These are phyloP conservation scores for Arxiozyma slooffiae DNA, from an alignment of 1,139 yeast genomes.

Conservation along the genomic window DNA sequence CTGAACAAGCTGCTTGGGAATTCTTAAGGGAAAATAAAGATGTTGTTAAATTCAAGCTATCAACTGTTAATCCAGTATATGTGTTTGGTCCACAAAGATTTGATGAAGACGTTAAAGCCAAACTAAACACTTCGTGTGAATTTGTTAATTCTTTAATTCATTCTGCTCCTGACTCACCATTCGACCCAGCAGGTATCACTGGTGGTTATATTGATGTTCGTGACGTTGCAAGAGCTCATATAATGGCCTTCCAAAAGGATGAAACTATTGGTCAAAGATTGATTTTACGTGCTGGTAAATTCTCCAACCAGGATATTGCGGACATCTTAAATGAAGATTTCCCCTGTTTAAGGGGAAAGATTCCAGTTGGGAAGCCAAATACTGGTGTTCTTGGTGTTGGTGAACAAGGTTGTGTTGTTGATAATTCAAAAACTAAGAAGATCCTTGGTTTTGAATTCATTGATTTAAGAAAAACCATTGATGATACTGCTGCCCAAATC, in stretches of 20 bases:
- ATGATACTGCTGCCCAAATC: constrained; percentile 38
- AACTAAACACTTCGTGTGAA: constrained; percentile 34
- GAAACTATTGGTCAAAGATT: constrained; percentile 12
- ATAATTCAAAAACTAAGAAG: constrained; percentile 28
- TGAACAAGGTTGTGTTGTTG: constrained; percentile 9
- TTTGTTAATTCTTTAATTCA: constrained; percentile 25
- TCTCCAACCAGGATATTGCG: constrained; percentile 28
- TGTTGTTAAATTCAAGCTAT: constrained; percentile 36
- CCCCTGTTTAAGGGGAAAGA: constrained; percentile 32
- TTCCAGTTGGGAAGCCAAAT: constrained; percentile 12
- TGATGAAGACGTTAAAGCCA: constrained; percentile 27
- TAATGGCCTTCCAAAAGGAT: constrained; percentile 17
- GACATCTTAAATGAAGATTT: constrained; percentile 32
- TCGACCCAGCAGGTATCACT: constrained; percentile 7
- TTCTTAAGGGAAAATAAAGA: constrained; percentile 32
- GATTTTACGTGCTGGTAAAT: constrained; percentile 22
- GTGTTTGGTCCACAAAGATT: constrained; percentile 43
- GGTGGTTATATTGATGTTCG: constrained; percentile 19
- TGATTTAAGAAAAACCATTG: constrained; percentile 32
- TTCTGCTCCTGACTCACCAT: constrained; percentile 13
- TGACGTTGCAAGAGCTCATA: constrained; percentile 22
- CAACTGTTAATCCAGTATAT: constrained; percentile 43
- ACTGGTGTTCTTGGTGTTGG: constrained; percentile 12
- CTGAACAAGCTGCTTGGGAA: constrained; percentile 50
- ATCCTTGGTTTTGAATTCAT: constrained; percentile 36